Base-by-base conservation (phyloP, 2,329 filamentous ascomycete species). In the Diaporthe sp. region DNA sequence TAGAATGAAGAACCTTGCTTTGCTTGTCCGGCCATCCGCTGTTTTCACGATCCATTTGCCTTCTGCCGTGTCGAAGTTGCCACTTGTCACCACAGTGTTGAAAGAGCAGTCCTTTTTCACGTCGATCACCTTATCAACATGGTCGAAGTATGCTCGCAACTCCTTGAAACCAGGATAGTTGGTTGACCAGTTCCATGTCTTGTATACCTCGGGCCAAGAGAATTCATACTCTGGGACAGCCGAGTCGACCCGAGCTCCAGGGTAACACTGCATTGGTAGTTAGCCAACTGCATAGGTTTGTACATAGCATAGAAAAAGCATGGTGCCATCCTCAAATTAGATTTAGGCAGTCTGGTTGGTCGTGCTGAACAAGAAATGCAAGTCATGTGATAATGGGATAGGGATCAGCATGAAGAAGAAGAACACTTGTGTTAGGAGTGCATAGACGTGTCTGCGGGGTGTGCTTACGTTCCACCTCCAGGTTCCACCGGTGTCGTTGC, bases 81-180 rank as follows among this genome's bases (percentile, higher is more conserved):
- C 89, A 13, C 85, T 84, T 0, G 87, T 82, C 4, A 92, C 90
- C 4, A 88, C 86, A 0, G 88, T 90, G 74, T 91, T 87, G 80
- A 92, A 92, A 1, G 87, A 84, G 39, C 84, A 87, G 75, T 92
- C 89, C 78, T 91, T 92, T 80, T 87, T 90, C 28, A 93, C 82
- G 17, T 86, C 82, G 9, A 91, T 78, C 6, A 88, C 85, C 74
- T 88, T 88, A 72, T 91, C 90, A 25, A 91, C 87, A 68, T 91
- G 88, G 22, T 90, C 86, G 79, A 93, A 93, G 80, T 93, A 93
- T 5, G 81, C 80, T 17, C 88, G 85, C 1, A 93, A 84, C 60
- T 93, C 88, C 34, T 84, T 77, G 34, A 86, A 88, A 15, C 82
- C 85, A 0, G 90, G 89, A 68, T 90, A 91, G 74, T 87, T 87